phyloP scores from a whole-genome alignment of 2,329 filamentous ascomycete genomes.

The Pezicula radicicola region DNA sequence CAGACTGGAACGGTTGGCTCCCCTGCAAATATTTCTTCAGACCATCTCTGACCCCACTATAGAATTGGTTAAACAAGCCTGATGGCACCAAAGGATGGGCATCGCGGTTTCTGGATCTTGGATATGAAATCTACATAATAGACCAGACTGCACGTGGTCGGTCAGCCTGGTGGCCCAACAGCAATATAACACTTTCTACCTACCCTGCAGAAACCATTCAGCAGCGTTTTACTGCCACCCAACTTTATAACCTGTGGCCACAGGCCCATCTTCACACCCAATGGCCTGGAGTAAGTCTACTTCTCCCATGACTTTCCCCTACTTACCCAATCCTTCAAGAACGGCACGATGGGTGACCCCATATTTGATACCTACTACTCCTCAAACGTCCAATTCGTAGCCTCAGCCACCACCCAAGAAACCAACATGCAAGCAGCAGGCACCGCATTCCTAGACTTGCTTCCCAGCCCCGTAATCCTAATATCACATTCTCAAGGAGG shows the following conservation, averaged over 20 bases:
- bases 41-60: background rate
- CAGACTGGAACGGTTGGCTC: conserved; percentile 23
- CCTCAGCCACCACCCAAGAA: conserved; percentile 33
- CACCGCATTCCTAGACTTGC: conserved; percentile 25
- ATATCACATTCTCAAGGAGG: conserved; percentile 42
- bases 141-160: conserved; percentile 24
- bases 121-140: conserved; percentile 42
- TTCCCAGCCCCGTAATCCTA: conserved; percentile 17
- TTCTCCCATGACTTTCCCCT: background rate
- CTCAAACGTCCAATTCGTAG: conserved; percentile 35
- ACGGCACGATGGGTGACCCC: conserved; percentile 17
- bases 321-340: conserved; percentile 5
- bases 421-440: conserved; percentile 35
- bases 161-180: conserved; percentile 14
- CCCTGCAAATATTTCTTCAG: background rate
- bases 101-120: conserved; percentile 40
- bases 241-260: conserved; percentile 22
- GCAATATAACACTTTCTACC: conserved; percentile 6
- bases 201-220: conserved; percentile 18
- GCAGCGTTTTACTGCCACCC: conserved; percentile 23
- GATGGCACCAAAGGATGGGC: conserved; percentile 45
- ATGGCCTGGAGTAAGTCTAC: conserved; percentile 31
- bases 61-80: conserved; percentile 45
- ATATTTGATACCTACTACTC: conserved; percentile 31
- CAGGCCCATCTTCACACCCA: conserved; percentile 35